Percentiles rank a stretch among this genome's conserved stretches.
Conservation (phyloP, 805 yeast genomes). For the Isabelozyma rhagii region DNA sequence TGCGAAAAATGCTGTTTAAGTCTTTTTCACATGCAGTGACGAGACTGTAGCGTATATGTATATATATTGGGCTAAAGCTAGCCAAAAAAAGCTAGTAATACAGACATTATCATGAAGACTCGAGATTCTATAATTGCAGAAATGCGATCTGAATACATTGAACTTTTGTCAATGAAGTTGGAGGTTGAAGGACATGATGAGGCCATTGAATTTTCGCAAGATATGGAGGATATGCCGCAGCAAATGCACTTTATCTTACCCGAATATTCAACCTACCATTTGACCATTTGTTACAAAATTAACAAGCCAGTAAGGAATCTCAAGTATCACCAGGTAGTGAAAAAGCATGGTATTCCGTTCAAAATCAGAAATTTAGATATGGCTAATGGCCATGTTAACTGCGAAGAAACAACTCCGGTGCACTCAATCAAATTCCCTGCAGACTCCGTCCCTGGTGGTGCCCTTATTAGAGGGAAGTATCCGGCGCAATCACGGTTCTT, state of each 20-base stretch:
- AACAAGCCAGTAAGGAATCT: slow-evolving; percentile 16
- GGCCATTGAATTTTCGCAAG: slow-evolving; percentile 13
- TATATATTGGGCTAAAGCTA: too few relatives aligned
- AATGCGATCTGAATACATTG: slow-evolving; percentile 21
- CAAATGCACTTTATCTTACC: slow-evolving; percentile 22
- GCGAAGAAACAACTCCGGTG: slow-evolving; percentile 11
- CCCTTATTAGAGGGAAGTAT: slow-evolving; percentile 23
- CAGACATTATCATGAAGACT: slow-evolving; percentile 3
- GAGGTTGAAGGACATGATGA: slow-evolving; percentile 25
- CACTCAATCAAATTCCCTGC: slow-evolving; percentile 28
- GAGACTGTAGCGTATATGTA: too few relatives aligned
- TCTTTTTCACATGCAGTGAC: too few relatives aligned
- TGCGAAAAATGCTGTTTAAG: too few relatives aligned
- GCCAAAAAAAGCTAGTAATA: too few relatives aligned
- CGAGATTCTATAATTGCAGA: slow-evolving; percentile 9
- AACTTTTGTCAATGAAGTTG: slow-evolving; percentile 21
- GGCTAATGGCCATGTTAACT: slow-evolving; percentile 15
- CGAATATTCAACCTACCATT: slow-evolving; percentile 19
- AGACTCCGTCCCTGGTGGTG: slow-evolving; percentile 29
- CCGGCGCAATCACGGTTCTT: slow-evolving; percentile 19
- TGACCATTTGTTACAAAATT: slow-evolving; percentile 22
- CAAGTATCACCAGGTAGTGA: slow-evolving; percentile 24
- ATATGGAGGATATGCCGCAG: slow-evolving; percentile 25
- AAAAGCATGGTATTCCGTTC: slow-evolving; percentile 23
- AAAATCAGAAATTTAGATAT: slow-evolving; percentile 16